Percentiles rank a stretch among this genome's conserved stretches.
These are phyloP conservation scores for Delphinella strobiligena DNA, from an alignment of 2,329 filamentous ascomycete species.

Conservation along the genomic window DNA sequence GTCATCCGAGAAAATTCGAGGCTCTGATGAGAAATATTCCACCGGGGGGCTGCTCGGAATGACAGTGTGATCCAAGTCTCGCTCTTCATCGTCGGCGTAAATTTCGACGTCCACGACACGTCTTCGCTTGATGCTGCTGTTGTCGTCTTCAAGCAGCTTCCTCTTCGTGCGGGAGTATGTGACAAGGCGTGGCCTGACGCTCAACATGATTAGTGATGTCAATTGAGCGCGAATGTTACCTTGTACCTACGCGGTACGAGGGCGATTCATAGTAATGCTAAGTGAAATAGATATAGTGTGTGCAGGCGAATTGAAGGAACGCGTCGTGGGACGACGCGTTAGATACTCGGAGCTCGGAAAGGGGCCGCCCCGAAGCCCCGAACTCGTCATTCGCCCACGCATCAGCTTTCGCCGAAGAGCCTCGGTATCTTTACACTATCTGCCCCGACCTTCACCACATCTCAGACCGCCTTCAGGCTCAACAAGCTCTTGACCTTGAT, in stretches of 20 bases:
- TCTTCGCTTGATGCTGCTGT: conserved; percentile 7
- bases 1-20: conserved; percentile 16
- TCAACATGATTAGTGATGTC: too few relatives aligned
- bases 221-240: too few relatives aligned
- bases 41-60: conserved; percentile 4
- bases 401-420: not conserved
- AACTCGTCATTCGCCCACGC: not conserved
- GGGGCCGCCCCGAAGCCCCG: not conserved
- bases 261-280: conserved; percentile 5
- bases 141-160: not conserved
- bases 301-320: too few relatives aligned
- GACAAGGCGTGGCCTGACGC: conserved; percentile 1
- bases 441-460: not conserved
- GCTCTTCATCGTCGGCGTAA: conserved; percentile 3
- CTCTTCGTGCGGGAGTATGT: conserved; percentile 3
- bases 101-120: conserved; percentile 5
- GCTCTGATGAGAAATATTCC: conserved; percentile 11
- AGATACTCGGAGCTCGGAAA: not conserved
- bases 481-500: too few relatives aligned
- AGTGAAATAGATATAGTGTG: too few relatives aligned
- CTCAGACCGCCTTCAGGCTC: not conserved
- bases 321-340: conserved; percentile 8
- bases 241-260: too few relatives aligned
- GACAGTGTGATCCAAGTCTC: too few relatives aligned
- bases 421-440: not conserved